Evolutionary conservation across 2,329 filamentous ascomycete species (phyloP), one percentile per base, ranked within the genome.

Genomic region (Aspergillus pseudoterreus): DNA sequence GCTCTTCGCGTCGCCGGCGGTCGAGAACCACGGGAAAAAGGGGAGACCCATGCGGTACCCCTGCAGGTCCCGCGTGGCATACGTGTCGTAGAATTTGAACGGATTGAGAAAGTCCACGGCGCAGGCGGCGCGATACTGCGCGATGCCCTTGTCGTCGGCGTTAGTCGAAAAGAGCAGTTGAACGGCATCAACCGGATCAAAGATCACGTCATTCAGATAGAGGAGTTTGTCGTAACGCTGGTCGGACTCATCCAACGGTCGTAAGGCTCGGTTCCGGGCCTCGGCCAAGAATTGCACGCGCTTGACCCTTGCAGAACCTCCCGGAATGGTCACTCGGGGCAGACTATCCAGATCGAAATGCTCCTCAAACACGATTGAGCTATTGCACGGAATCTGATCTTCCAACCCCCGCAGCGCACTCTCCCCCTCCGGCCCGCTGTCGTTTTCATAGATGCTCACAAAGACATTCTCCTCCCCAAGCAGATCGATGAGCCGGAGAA

Each of bases 21-120:
- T 69, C 4, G 81, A 78, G 65, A 91, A 91, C 78, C 85, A 88
- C 0, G 88, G 88, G 62, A 81, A 92, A 64, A 90, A 83, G 0
- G 86, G 85, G 2, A 90, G 70, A 1, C 86, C 87, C 63, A 85
- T 82, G 24, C 80, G 79, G 62, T 81, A 86, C 0, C 87, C 87
- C 59, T 90, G 84, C 2, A 81, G 70, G 63, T 91, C 88, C 17
- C 87, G 78, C 24, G 84, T 85, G 2, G 87, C 88, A 68, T 87
- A 90, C 0, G 86, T 84, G 67, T 92, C 88, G 67, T 92, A 91
- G 64, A 87, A 88, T 56, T 87, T 85, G 70, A 89, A 83, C 0
- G 86, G 82, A 56, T 84, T 82, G 63, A 85, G 83, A 63, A 86
- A 90, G 71, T 92, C 88, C n/a, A 88, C 77, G 1, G 85, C 85